Evolutionary conservation across 441 rosid species (phyloP).

Genomic region (Capsella rubella): DNA sequence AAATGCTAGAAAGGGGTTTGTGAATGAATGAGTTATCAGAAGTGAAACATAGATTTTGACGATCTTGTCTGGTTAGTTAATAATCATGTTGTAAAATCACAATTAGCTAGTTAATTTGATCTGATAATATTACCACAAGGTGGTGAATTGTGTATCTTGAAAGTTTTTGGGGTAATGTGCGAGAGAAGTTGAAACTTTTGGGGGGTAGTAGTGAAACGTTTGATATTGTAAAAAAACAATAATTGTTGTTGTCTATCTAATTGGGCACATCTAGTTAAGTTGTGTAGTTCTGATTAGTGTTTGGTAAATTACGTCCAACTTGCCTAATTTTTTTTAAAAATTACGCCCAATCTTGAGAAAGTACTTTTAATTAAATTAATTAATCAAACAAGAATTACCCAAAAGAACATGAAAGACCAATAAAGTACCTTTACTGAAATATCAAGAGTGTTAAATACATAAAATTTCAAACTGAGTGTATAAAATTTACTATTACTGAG

Average conservation of each 20-base stretch:
- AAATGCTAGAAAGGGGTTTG: slow-evolving; percentile 87
- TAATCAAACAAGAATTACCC: background rate
- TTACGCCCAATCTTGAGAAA: slow-evolving; percentile 10
- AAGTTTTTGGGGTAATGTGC: slow-evolving; percentile 39
- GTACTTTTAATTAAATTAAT: background rate
- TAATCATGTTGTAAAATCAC: slow-evolving; percentile 36
- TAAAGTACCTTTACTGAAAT: background rate
- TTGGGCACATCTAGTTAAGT: slow-evolving; percentile 36
- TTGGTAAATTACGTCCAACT: slow-evolving; percentile 34
- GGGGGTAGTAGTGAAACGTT: slow-evolving; percentile 37
- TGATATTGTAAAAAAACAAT: slow-evolving; percentile 36
- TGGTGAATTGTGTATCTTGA: slow-evolving; percentile 30
- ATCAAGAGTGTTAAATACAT: background rate
- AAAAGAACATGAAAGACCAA: background rate
- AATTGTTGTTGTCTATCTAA: slow-evolving; percentile 22
- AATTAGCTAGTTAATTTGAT: slow-evolving; percentile 29
- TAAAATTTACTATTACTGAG: background rate
- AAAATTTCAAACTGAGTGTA: background rate
- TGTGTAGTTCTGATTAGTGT: slow-evolving; percentile 38
- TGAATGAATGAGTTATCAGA: slow-evolving; percentile 42
- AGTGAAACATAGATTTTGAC: slow-evolving; percentile 33
- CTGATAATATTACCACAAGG: slow-evolving; percentile 34
- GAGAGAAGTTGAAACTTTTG: slow-evolving; percentile 30
- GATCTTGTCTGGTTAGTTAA: slow-evolving; percentile 27
- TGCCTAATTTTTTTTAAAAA: slow-evolving; percentile 5